phyloP scores from a whole-genome alignment of 192 early-diverging fungal species.

The Linderina pennispora region DNA sequence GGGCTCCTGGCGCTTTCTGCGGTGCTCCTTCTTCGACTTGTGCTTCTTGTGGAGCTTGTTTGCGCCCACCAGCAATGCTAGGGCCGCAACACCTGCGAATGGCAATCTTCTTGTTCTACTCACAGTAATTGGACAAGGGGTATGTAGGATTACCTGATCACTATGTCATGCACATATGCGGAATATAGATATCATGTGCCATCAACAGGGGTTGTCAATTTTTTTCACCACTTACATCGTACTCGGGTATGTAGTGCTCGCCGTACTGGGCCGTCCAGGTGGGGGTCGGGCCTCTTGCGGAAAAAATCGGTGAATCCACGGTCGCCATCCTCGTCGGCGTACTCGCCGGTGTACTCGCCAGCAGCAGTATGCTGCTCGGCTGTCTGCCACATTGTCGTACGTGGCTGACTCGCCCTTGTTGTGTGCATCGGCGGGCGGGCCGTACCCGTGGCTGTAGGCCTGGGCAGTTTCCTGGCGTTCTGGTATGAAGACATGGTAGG shows the following conservation, averaged over 20 bases:
- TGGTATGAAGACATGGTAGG: neutral
- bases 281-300: slow-evolving; percentile 32
- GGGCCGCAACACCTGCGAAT: slow-evolving; percentile 7
- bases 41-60: slow-evolving; percentile 10
- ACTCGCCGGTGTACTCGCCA: neutral
- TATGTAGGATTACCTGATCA: too few species aligned
- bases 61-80: slow-evolving; percentile 3
- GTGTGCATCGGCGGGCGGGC: too few species aligned
- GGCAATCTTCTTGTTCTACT: slow-evolving; percentile 4
- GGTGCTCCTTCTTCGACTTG: slow-evolving; percentile 8
- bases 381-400: neutral
- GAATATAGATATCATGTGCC: too few species aligned
- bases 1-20: slow-evolving; percentile 4
- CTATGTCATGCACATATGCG: too few species aligned
- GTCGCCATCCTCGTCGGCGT: neutral
- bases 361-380: neutral
- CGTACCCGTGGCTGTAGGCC: neutral
- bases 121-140: too few species aligned
- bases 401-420: neutral
- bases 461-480: neutral
- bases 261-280: slow-evolving; percentile 27
- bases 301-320: slow-evolving; percentile 29
- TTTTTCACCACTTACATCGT: slow-evolving; percentile 16
- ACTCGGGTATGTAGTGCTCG: slow-evolving; percentile 32
- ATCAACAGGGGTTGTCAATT: too few species aligned